These are phyloP conservation scores for Gossypium thurberi DNA, from an alignment of 345 rosid genomes.

Conservation along the genomic window DNA sequence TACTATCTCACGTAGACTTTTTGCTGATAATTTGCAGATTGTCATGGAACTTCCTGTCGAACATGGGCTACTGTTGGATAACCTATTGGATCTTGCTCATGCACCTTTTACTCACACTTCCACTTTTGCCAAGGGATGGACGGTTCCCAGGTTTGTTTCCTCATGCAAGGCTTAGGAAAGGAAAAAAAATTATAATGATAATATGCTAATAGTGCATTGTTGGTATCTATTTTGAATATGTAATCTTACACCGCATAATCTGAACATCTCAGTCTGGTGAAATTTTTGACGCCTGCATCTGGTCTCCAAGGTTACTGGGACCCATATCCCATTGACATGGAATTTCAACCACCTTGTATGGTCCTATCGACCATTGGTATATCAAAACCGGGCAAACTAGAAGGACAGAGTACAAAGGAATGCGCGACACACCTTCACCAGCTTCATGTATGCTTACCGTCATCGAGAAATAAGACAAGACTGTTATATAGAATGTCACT, in stretches of 20 bases:
- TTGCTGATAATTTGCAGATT: conserved; percentile 39
- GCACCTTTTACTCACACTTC: conserved; percentile 98
- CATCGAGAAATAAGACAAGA: conserved; percentile 74
- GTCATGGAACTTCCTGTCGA: conserved; percentile 99
- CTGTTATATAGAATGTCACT: conserved; percentile 83
- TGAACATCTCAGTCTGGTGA: conserved; percentile 61
- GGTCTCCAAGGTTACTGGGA: conserved; percentile 98
- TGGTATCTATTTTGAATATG: background rate
- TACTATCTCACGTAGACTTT: conserved; percentile 6
- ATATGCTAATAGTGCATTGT: background rate
- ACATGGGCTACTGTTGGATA: conserved; percentile 93
- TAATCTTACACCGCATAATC: background rate
- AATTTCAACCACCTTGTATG: conserved; percentile 92
- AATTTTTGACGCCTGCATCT: conserved; percentile 81
- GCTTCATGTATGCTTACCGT: conserved; percentile 90
- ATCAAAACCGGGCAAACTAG: conserved; percentile 89
- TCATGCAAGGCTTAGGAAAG: background rate
- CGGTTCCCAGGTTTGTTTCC: conserved; percentile 72
- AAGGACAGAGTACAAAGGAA: conserved; percentile 64
- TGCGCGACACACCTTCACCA: conserved; percentile 94
- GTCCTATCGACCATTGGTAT: conserved; percentile 92
- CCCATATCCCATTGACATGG: conserved; percentile 98
- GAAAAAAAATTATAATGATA: background rate
- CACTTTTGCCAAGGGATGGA: conserved; percentile 98
- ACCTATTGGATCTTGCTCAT: conserved; percentile 93